These are phyloP conservation scores for Pythium folliculosum DNA, from an alignment of 352 stramenopile species.

Conservation along the genomic window DNA sequence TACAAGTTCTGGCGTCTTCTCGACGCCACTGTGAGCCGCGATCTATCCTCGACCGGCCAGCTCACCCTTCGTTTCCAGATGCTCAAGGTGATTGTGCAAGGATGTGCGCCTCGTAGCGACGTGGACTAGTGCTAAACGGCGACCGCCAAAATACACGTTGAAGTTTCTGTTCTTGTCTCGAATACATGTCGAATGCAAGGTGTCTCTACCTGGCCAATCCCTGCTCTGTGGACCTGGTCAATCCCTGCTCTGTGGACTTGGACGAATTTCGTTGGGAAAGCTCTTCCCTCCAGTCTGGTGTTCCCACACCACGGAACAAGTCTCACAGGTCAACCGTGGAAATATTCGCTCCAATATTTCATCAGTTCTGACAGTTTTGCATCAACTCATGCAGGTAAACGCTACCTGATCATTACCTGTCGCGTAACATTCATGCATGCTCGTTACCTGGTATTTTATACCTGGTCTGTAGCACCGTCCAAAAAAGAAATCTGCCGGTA, in stretches of 20 bases:
- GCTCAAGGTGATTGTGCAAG: neutral
- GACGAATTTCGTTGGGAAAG: neutral
- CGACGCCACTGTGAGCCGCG: neutral
- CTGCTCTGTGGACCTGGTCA: neutral
- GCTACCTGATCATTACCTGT: neutral
- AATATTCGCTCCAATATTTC: neutral
- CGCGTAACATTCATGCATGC: neutral
- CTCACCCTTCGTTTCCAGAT: neutral
- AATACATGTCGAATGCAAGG: neutral
- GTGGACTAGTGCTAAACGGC: no score
- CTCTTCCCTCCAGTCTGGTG: neutral
- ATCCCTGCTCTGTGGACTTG: neutral
- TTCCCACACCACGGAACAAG: neutral
- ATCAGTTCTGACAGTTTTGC: neutral
- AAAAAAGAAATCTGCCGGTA: no score
- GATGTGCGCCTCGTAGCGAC: no score
- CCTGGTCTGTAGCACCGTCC: neutral
- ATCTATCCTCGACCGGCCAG: conserved; percentile 2
- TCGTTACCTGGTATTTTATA: neutral
- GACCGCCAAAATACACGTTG: neutral
- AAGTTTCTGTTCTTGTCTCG: neutral
- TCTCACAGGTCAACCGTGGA: neutral
- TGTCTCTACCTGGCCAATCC: neutral
- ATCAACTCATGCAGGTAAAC: neutral
- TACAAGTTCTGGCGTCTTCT: conserved; percentile 5